A percentile compares a stretch with the other conserved stretches of the same genome.
Conservation (phyloP, 2,329 filamentous ascomycete genomes). For the Fusarium nodosum region DNA sequence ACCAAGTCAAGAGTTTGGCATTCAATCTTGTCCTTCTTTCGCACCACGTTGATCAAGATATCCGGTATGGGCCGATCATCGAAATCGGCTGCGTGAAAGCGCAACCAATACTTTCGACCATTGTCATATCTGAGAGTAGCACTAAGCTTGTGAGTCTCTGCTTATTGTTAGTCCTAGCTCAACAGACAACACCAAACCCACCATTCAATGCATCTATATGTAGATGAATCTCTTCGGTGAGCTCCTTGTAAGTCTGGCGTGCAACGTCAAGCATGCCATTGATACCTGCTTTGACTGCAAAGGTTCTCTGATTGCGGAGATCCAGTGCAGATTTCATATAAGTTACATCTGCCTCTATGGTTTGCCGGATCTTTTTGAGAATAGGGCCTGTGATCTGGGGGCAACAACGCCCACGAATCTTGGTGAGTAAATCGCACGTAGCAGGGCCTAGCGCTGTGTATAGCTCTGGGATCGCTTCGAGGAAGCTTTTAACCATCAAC, state of each 20-base stretch:
- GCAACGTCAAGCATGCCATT: constrained; percentile 91
- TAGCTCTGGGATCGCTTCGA: constrained; percentile 75
- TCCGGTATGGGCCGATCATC: constrained; percentile 72
- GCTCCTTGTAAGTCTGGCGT: constrained; percentile 89
- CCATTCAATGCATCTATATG: constrained; percentile 77
- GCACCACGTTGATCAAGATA: constrained; percentile 81
- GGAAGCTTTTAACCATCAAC: constrained; percentile 86
- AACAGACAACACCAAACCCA: constrained; percentile 52
- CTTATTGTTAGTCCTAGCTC: background rate
- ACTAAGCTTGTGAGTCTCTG: constrained; percentile 69
- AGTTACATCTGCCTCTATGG: constrained; percentile 84
- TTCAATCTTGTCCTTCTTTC: constrained; percentile 81
- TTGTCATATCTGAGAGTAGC: constrained; percentile 82
- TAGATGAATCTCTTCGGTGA: constrained; percentile 80
- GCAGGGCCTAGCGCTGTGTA: constrained; percentile 76
- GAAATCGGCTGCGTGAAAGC: constrained; percentile 72
- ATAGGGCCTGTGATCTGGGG: constrained; percentile 72
- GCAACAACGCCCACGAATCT: constrained; percentile 78
- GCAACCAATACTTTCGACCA: constrained; percentile 83
- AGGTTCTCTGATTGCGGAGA: constrained; percentile 88
- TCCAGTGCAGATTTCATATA: constrained; percentile 86
- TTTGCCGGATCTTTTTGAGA: constrained; percentile 73
- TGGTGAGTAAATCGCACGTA: constrained; percentile 72
- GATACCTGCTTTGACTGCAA: constrained; percentile 88
- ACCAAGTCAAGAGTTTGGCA: constrained; percentile 89